Percentiles rank a stretch among this genome's conserved stretches.
phyloP scores from a whole-genome alignment of 2,329 filamentous ascomycete genomes.

The Fusarium coicis region DNA sequence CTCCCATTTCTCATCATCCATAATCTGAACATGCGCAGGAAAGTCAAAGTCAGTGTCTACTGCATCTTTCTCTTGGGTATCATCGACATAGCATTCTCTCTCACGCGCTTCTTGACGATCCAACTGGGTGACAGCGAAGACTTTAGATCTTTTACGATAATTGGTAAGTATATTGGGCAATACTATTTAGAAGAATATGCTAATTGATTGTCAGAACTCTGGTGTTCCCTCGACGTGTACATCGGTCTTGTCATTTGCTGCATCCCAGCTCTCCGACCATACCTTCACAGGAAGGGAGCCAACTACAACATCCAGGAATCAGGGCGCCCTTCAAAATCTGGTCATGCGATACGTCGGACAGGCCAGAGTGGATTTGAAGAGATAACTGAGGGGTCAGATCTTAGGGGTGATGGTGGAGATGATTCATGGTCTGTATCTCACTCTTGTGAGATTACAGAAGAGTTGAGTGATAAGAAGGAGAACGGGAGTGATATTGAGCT shows the following conservation, averaged over 20 bases:
- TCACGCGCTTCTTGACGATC: constrained; percentile 31
- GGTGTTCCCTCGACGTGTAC: constrained; percentile 32
- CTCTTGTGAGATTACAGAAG: neutral
- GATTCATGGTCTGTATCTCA: neutral
- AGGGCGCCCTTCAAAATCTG: neutral
- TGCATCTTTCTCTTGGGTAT: constrained; percentile 30
- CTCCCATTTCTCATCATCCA: constrained; percentile 20
- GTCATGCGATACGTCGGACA: neutral
- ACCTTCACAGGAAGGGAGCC: constrained; percentile 9
- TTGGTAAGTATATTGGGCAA: neutral
- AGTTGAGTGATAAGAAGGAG: constrained; percentile 17
- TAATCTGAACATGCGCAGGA: constrained; percentile 21
- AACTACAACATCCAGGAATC: constrained; percentile 10
- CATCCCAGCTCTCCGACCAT: constrained; percentile 34
- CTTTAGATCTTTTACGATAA: constrained; percentile 25
- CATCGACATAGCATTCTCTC: constrained; percentile 33
- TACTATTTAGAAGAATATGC: fast-evolving
- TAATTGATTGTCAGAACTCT: neutral
- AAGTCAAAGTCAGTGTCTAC: constrained; percentile 25
- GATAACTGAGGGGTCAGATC: constrained; percentile 8
- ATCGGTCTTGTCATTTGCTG: constrained; percentile 36
- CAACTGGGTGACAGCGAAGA: neutral
- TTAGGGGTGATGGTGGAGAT: neutral
- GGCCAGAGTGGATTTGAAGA: constrained; percentile 22
- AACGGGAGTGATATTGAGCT: constrained; percentile 12